Evolutionary conservation across 768 basidiomycete species (phyloP).

Genomic region (Kwoniella dendrophila): DNA sequence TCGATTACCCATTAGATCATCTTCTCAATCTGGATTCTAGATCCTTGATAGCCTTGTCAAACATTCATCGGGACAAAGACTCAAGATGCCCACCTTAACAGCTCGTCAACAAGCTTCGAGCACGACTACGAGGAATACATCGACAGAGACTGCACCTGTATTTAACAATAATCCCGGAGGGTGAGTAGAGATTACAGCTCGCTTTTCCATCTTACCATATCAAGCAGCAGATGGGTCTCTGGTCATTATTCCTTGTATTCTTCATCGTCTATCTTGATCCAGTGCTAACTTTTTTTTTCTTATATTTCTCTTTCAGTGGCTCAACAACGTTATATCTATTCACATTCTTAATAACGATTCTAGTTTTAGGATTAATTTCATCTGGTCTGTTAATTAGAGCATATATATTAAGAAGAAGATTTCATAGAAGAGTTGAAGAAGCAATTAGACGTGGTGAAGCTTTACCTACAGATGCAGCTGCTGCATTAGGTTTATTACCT

Average conservation of each 20-base stretch:
- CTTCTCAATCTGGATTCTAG: not conserved
- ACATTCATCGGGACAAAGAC: not conserved
- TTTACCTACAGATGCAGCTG: conserved; percentile 33
- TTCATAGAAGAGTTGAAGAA: conserved; percentile 40
- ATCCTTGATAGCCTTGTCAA: not conserved
- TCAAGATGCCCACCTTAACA: conserved; percentile 16
- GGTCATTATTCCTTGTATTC: not conserved
- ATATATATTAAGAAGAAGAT: conserved; percentile 38
- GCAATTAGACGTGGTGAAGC: conserved; percentile 35
- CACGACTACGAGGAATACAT: not conserved
- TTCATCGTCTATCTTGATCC: too few species aligned
- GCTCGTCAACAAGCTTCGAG: conserved; percentile 3
- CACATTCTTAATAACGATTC: conserved; percentile 49
- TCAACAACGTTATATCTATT: conserved; percentile 47
- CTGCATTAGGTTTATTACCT: conserved; percentile 28
- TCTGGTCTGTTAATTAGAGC: conserved; percentile 35
- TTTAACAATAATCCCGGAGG: conserved; percentile 9
- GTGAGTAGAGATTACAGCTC: conserved; percentile 9
- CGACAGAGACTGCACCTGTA: not conserved
- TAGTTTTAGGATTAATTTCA: conserved; percentile 43
- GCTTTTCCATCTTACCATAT: not conserved
- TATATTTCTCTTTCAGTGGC: conserved; percentile 14
- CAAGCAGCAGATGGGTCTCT: too few species aligned
- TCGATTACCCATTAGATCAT: not conserved
- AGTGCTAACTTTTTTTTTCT: not conserved